Conservation (phyloP, 2,329 filamentous ascomycete species). For the Aspergillus calidoustus region DNA sequence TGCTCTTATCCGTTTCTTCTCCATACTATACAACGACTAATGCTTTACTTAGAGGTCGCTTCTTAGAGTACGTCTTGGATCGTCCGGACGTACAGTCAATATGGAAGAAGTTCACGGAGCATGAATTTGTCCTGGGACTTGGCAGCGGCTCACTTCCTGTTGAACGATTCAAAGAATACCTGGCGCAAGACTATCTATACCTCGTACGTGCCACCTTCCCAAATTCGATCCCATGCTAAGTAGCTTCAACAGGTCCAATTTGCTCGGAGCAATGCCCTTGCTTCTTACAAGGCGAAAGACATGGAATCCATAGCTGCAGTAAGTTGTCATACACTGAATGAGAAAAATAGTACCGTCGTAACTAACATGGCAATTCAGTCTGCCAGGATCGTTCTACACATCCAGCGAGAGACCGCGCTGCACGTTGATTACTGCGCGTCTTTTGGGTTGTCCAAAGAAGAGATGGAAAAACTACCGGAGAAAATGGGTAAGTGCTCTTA, state of each 20-base stretch:
- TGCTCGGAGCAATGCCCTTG: conserved; percentile 81
- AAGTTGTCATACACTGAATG: conserved; percentile 32
- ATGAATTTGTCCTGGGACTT: conserved; percentile 79
- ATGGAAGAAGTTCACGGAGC: conserved; percentile 78
- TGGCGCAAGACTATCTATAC: conserved; percentile 92
- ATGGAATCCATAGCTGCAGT: conserved; percentile 75
- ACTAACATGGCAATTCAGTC: conserved; percentile 47
- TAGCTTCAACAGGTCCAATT: conserved; percentile 70
- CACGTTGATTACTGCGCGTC: conserved; percentile 81
- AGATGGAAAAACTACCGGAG: conserved; percentile 76
- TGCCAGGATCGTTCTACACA: conserved; percentile 74
- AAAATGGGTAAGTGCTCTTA: conserved; percentile 63
- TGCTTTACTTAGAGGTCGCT: conserved; percentile 63
- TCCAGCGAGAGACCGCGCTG: conserved; percentile 77
- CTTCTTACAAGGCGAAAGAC: conserved; percentile 79
- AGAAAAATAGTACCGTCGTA: not conserved
- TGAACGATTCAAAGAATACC: conserved; percentile 82
- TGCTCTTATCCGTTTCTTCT: conserved; percentile 27
- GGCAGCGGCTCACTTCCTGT: conserved; percentile 75
- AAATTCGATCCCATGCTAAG: conserved; percentile 2
- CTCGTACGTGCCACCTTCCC: conserved; percentile 58
- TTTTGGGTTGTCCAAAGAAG: conserved; percentile 74
- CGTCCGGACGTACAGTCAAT: conserved; percentile 72
- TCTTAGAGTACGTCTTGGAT: conserved; percentile 80
- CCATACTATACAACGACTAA: not conserved